phyloP scores from a whole-genome alignment of 148 eudicot genomes.

The Rhododendron simsii region DNA sequence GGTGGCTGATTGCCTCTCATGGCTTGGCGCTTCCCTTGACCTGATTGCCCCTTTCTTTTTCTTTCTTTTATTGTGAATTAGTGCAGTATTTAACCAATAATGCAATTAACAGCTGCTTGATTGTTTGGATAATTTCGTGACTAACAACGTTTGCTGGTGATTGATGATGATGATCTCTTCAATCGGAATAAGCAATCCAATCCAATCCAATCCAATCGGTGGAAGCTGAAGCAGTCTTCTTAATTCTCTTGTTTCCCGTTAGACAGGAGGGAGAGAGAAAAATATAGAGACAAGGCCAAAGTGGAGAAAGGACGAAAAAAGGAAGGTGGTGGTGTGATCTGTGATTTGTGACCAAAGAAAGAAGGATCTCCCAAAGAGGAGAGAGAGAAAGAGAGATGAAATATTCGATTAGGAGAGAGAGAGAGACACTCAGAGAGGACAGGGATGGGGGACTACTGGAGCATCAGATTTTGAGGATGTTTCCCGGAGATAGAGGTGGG shows the following conservation, averaged over 20 bases:
- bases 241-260: not conserved
- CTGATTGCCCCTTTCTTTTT: not conserved
- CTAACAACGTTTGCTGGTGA: not conserved
- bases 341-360: not conserved
- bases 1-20: constrained; percentile 23
- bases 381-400: not conserved
- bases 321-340: not conserved
- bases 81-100: not conserved
- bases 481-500: not conserved
- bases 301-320: not conserved
- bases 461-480: not conserved
- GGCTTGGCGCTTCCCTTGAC: not conserved
- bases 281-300: not conserved
- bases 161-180: not conserved
- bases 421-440: not conserved
- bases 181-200: not conserved
- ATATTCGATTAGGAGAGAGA: not conserved
- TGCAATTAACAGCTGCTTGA: not conserved
- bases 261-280: not conserved
- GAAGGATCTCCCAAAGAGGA: not conserved
- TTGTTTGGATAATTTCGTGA: not conserved
- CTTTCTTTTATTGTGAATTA: not conserved
- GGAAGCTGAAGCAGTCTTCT: not conserved
- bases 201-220: not conserved
- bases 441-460: not conserved